Evolutionary conservation across 208 protist species (phyloP).

Genomic region (Trypanosoma scelopori): DNA sequence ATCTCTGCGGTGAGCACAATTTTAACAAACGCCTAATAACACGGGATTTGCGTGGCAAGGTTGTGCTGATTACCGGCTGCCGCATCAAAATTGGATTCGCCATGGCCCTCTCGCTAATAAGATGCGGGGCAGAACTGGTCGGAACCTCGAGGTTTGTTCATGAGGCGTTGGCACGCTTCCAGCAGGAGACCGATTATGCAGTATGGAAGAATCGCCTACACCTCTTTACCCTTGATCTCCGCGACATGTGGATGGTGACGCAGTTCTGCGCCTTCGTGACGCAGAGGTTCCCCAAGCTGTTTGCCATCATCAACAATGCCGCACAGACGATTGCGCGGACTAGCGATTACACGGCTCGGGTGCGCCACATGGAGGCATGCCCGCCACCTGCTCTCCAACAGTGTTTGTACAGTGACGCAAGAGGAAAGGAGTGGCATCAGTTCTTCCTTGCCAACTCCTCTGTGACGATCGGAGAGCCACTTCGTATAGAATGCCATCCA

Average conservation of each 20-base stretch:
- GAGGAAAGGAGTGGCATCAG: slow-evolving; percentile 63
- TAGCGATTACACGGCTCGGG: slow-evolving; percentile 88
- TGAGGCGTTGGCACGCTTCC: slow-evolving; percentile 80
- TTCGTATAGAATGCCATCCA: slow-evolving; percentile 58
- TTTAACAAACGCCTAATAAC: slow-evolving; percentile 93
- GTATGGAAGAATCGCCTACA: slow-evolving; percentile 91
- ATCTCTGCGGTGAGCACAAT: slow-evolving; percentile 94
- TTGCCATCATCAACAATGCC: slow-evolving; percentile 97
- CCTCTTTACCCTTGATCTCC: slow-evolving; percentile 94
- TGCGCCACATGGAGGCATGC: slow-evolving; percentile 70
- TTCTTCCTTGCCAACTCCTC: slow-evolving; percentile 82
- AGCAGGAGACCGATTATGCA: slow-evolving; percentile 86
- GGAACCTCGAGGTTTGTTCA: slow-evolving; percentile 93
- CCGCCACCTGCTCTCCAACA: slow-evolving; percentile 45
- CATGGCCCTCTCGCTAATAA: slow-evolving; percentile 87
- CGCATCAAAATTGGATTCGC: slow-evolving; percentile 95
- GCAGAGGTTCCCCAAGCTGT: slow-evolving; percentile 68
- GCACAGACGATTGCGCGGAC: slow-evolving; percentile 96
- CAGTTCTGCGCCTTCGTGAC: slow-evolving; percentile 90
- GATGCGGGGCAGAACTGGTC: slow-evolving; percentile 77
- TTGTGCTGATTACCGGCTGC: slow-evolving; percentile 91
- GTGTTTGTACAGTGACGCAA: slow-evolving; percentile 44
- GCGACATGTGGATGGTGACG: slow-evolving; percentile 92
- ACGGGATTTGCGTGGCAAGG: slow-evolving; percentile 88
- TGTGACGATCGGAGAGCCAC: slow-evolving; percentile 69